Evolutionary conservation across 352 stramenopile genomes (phyloP).

Genomic region (Pythium sp.): DNA sequence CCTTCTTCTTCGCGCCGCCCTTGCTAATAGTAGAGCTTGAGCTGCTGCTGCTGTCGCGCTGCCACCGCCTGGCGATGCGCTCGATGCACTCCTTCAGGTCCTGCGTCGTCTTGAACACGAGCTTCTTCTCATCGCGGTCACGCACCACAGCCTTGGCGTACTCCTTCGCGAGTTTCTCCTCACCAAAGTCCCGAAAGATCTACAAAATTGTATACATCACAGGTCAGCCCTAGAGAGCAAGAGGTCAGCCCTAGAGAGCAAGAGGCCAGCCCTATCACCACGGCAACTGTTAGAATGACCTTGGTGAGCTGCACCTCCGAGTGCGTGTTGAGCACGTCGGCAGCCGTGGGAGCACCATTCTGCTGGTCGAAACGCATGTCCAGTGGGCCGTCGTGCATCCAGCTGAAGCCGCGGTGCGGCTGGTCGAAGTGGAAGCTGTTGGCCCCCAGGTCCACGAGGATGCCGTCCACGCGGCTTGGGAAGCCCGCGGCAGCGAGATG

Average conservation of each 20-base stretch:
- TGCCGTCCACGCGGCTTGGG: slow-evolving; percentile 48
- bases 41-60: slow-evolving; percentile 14
- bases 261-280: background rate
- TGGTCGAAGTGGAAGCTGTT: slow-evolving; percentile 86
- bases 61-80: slow-evolving; percentile 70
- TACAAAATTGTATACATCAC: background rate
- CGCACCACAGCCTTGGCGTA: slow-evolving; percentile 79
- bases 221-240: background rate
- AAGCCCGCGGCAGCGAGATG: slow-evolving; percentile 44
- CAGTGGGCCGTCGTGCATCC: slow-evolving; percentile 65
- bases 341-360: slow-evolving; percentile 33
- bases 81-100: slow-evolving; percentile 75
- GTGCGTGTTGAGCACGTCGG: slow-evolving; percentile 62
- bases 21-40: background rate
- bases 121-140: slow-evolving; percentile 43
- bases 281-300: slow-evolving; percentile 3
- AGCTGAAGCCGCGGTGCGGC: slow-evolving; percentile 66
- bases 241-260: background rate
- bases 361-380: slow-evolving; percentile 81
- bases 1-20: background rate
- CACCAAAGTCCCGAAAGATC: slow-evolving; percentile 70
- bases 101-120: slow-evolving; percentile 57
- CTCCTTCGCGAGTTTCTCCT: slow-evolving; percentile 76
- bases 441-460: slow-evolving; percentile 75
- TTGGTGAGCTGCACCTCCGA: slow-evolving; percentile 75